Base-by-base conservation (phyloP, 2,329 filamentous ascomycete species). In the Aspergillus sp. region DNA sequence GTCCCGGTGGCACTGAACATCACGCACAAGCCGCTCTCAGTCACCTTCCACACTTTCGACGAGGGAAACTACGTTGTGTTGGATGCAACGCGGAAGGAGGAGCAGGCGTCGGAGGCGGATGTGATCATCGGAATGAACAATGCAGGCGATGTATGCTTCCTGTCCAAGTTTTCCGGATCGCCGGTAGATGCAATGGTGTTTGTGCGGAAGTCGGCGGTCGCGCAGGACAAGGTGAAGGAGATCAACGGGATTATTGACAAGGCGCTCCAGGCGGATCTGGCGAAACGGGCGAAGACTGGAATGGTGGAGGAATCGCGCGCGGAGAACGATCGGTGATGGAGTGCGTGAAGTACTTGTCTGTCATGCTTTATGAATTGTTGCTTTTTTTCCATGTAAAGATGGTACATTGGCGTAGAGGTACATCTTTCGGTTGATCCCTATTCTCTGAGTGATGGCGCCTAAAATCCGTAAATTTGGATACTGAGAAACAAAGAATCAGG, bases 1-100 rank as follows among this genome's bases (percentile, higher is more conserved):
- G 92, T 96, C 58, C 93, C 93, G 0, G 90, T 96, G 43, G 86
- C 90, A 44, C 79, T 99, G 56, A 91, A 89, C 63, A 90, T 96
- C 78, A 82, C 96, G 59, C 94, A 97, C 73, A 88, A 90, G 61
- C 94, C 94, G 1, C 87, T 96, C 50, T 95, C 92, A 67, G 81
- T 96, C 43, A 95, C 91, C 0, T 95, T 95, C 72, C 89, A 85
- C 63, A 93, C 91, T 67, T 96, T 88, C 59, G 73, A 79, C 35
- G 73, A 72, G 30, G 75, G 75, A 16, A 72, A 69, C 22, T 65
- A 69, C 32, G 63, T 76, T 30, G 65, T 79, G 11, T 54, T 77
- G 11, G 77, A 78, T 56, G 73, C 76, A n/a, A 75, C 72, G 13
- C 65, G 70, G 51, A 73, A 70, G 56, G 75, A 72, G 79, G 83